Conservation (phyloP, 371 early-diverging fungal genomes). For the Entomophthora muscae region DNA sequence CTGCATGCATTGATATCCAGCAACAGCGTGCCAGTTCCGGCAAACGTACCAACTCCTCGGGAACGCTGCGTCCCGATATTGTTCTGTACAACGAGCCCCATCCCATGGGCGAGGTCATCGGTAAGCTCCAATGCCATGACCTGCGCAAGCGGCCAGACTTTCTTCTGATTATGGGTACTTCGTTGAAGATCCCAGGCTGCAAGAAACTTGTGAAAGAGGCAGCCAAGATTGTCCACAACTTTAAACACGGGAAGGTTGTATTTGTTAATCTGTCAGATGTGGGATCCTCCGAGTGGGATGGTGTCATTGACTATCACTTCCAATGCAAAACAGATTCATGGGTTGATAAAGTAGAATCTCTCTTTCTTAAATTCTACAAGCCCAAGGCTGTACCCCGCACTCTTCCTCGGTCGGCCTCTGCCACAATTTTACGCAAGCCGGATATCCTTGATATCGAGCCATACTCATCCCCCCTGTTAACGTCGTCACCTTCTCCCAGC, state of each 20-base stretch:
- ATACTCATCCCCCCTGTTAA: background rate
- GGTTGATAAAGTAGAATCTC: constrained; percentile 22
- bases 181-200: constrained; percentile 87
- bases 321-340: constrained; percentile 60
- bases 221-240: constrained; percentile 42
- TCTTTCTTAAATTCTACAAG: constrained; percentile 3
- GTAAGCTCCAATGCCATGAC: constrained; percentile 41
- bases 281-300: constrained; percentile 58
- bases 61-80: constrained; percentile 85
- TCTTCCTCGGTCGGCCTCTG: background rate
- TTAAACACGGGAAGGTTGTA: constrained; percentile 30
- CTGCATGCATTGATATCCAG: constrained; percentile 38
- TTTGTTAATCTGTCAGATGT: constrained; percentile 41
- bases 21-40: constrained; percentile 19
- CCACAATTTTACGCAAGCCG: background rate
- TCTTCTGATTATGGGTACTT: constrained; percentile 95
- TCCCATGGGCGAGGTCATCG: constrained; percentile 73
- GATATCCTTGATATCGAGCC: background rate
- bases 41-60: constrained; percentile 56
- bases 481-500: background rate
- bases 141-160: constrained; percentile 62
- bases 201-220: constrained; percentile 76
- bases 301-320: constrained; percentile 73
- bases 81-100: constrained; percentile 96
- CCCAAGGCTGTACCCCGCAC: background rate